Evolutionary conservation across 306 rosid species (phyloP).

Genomic region (Cajanus cajan): DNA sequence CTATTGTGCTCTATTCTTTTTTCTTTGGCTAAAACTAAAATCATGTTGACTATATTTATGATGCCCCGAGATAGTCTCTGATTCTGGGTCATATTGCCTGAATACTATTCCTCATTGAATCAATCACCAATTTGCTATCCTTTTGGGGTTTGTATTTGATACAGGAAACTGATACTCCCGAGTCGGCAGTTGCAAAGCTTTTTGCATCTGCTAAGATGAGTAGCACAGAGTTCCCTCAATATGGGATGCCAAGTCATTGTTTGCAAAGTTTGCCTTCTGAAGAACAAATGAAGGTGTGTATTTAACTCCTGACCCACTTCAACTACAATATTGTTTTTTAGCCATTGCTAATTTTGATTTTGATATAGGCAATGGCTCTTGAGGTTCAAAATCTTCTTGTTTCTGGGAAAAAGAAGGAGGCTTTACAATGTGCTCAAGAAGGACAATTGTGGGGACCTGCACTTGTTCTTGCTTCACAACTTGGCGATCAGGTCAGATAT

Average conservation of each 20-base stretch:
- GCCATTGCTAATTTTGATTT: slow-evolving; percentile 27
- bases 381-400: slow-evolving; percentile 89
- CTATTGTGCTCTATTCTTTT: not conserved
- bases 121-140: not conserved
- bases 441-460: slow-evolving; percentile 99
- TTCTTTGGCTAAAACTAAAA: not conserved
- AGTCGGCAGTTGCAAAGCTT: slow-evolving; percentile 80
- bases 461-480: slow-evolving; percentile 91
- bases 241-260: slow-evolving; percentile 58
- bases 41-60: not conserved
- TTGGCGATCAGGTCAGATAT: slow-evolving; percentile 87
- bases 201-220: slow-evolving; percentile 65
- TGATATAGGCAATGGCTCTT: slow-evolving; percentile 76
- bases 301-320: not conserved
- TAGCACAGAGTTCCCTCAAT: slow-evolving; percentile 46
- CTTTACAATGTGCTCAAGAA: slow-evolving; percentile 86
- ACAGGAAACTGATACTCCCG: slow-evolving; percentile 82
- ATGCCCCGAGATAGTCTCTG: not conserved
- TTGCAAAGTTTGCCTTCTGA: slow-evolving; percentile 79
- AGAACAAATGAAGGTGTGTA: slow-evolving; percentile 62
- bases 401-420: slow-evolving; percentile 88
- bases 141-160: slow-evolving; percentile 24
- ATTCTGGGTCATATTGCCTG: not conserved
- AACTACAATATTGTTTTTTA: not conserved
- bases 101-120: slow-evolving; percentile 2